Evolutionary conservation across 306 rosid genomes (phyloP), one percentile per base, ranked within the genome.

Genomic region (Glycine latifolia): DNA sequence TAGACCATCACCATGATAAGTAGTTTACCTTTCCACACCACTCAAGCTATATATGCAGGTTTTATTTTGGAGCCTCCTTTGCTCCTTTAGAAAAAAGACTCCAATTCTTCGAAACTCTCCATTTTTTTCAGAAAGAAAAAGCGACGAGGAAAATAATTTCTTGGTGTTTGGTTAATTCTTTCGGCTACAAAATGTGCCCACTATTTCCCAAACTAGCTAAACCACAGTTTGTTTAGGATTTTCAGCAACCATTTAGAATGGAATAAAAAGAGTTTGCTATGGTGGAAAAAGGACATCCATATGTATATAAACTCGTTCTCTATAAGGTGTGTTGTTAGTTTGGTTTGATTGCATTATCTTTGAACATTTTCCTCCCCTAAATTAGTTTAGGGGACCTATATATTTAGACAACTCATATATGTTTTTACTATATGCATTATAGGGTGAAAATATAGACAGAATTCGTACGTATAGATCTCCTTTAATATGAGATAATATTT

Each of bases 11-110:
- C 52, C 89, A n/a, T n/a, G n/a, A 83, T 81, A 73, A 86, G 73
- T 16, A 67, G 35, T 44, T 81, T 76, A 55, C 86, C 91, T 89
- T 93, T 90, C 81, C 78, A 39, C 44, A 39, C 44, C 44, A 69
- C 85, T 89, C 90, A 87, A 87, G 94, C 93, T 74, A 61, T 50
- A 63, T 62, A 79, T 73, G 79, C 85, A 82, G 78, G 81, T 87
- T 92, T 91, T 87, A 70, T 78, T 39, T 39, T 39, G 75, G 85
- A 79, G 75, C 77, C 83, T 66, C 66, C 84, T 83, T n/a, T n/a
- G n/a, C n/a, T n/a, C n/a, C 89, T 91, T 88, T 88, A 86, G 66
- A 86, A 86, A 88, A 90, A 92, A 89, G 90, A 81, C 87, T 78
- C 77, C 86, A 76, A 75, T 83, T 85, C 87, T 87, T 78, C 79